Base-by-base conservation (phyloP, 202 grass and related monocot species). In the Bolboschoenoplectus hybrid region DNA sequence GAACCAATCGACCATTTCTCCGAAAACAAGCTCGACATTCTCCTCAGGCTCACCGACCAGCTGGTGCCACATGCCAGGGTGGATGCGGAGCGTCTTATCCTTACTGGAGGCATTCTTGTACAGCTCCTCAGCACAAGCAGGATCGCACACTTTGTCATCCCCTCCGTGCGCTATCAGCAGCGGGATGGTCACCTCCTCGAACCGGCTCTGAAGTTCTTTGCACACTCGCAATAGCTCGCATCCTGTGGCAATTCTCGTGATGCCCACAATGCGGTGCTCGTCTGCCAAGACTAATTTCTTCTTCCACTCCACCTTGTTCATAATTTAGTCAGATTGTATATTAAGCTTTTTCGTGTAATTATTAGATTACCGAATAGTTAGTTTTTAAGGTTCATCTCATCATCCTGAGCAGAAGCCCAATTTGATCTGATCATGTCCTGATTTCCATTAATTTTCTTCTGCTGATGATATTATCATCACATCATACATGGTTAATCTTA, bases 41-140 rank as follows among this genome's bases (percentile, higher is more conserved):
- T 98, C 91, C 8, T 98, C 91, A 1, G 93, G 86, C 87, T 98
- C 96, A 65, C 91, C 96, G 73, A 98, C 8, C 2, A 98, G 81
- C 91, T 95, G 93, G 87, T 95, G 96, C 96, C 96, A 96, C 93
- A 98, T 95, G n/a, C 52, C 93, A 0, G 96, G 91, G 89, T 94
- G 92, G 1, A 98, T 71, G 7, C 60, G 86, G 1, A 98, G 78
- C 32, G 90, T 94, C 90, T 98, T 98, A 90, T 98, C 96, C 44
- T 50, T 56, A 91, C 93, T 94, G 2, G 88, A 82, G 0, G 93
- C 91, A 32, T 90, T 90, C n/a, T 84, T 82, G 91, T 86, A 82
- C 36, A 98, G 86, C 64, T 98, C 96, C 89, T 98, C 87, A 36
- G 35, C 93, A 67, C 96, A 91, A 6, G 87, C 88, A 12, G 96